Conservation (phyloP, 2,329 filamentous ascomycete genomes). For the Penicillium polonicum region DNA sequence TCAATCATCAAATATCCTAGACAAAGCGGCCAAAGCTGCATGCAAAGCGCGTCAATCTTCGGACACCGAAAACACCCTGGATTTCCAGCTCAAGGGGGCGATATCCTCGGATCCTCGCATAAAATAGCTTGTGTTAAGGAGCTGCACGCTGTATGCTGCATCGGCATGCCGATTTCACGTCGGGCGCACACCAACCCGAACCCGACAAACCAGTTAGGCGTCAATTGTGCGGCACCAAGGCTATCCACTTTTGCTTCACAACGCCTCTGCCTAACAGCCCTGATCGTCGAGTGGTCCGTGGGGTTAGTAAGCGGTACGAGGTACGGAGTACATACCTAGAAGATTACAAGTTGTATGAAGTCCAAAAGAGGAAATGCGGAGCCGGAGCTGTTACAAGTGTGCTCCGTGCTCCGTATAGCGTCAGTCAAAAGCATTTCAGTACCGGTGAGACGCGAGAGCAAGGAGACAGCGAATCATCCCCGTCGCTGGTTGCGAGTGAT, state of each 20-base stretch:
- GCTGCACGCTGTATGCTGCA: neutral
- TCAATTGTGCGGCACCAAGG: neutral
- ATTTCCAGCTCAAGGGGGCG: neutral
- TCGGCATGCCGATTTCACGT: conserved; percentile 12
- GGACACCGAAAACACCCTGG: too few relatives aligned
- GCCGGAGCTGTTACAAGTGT: neutral
- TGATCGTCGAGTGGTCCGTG: conserved; percentile 7
- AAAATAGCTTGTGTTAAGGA: neutral
- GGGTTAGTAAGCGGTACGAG: neutral
- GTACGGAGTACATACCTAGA: neutral
- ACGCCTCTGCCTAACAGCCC: neutral
- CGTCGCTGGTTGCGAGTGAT: conserved; percentile 3
- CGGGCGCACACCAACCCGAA: conserved; percentile 2
- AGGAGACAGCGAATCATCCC: conserved; percentile 13
- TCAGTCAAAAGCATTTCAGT: conserved; percentile 8
- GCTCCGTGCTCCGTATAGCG: neutral
- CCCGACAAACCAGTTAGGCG: conserved; percentile 7
- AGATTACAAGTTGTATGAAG: neutral
- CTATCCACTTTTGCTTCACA: conserved; percentile 2
- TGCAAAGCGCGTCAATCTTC: neutral
- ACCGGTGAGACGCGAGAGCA: conserved; percentile 17
- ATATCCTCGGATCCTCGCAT: neutral
- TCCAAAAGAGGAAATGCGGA: conserved; percentile 6
- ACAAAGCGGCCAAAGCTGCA: neutral
- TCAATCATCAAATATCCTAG: neutral